phyloP scores from a whole-genome alignment of 768 basidiomycete genomes.

The Gyrodon lividus region DNA sequence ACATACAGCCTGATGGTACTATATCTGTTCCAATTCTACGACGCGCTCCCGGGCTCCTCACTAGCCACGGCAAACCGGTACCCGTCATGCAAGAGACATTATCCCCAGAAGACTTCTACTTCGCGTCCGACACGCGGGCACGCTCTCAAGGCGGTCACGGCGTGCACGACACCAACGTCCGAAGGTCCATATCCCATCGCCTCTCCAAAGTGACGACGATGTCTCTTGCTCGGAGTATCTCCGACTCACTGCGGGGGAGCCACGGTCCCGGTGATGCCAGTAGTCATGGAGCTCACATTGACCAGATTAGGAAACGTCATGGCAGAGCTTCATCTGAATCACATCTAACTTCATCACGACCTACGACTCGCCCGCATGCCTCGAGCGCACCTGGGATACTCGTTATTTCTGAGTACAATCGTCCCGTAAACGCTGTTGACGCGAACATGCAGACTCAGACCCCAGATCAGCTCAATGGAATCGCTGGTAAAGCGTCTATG shows the following conservation, averaged over 20 bases:
- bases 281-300: not conserved
- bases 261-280: not conserved
- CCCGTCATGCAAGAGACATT: conserved; percentile 3
- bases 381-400: not conserved
- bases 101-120: not conserved
- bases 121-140: not conserved
- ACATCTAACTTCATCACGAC: not conserved
- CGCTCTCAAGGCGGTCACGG: not conserved
- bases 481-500: conserved; percentile 6
- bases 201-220: conserved; percentile 34
- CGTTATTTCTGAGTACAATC: not conserved
- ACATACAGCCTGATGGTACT: conserved; percentile 1
- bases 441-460: not conserved
- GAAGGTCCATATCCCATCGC: conserved; percentile 36
- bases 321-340: conserved; percentile 3
- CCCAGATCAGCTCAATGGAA: not conserved
- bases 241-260: conserved; percentile 16
- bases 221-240: conserved; percentile 30
- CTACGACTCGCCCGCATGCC: not conserved
- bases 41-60: conserved; percentile 38
- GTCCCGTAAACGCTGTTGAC: not conserved
- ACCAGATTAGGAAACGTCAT: conserved; percentile 27
- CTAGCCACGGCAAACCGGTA: conserved; percentile 30
- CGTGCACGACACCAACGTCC: conserved; percentile 16
- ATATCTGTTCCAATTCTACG: conserved; percentile 29